A percentile compares a stretch with the other conserved stretches of the same genome.
These are phyloP conservation scores for Corniculantispora saksenae DNA, from an alignment of 2,329 filamentous ascomycete species.

Conservation along the genomic window DNA sequence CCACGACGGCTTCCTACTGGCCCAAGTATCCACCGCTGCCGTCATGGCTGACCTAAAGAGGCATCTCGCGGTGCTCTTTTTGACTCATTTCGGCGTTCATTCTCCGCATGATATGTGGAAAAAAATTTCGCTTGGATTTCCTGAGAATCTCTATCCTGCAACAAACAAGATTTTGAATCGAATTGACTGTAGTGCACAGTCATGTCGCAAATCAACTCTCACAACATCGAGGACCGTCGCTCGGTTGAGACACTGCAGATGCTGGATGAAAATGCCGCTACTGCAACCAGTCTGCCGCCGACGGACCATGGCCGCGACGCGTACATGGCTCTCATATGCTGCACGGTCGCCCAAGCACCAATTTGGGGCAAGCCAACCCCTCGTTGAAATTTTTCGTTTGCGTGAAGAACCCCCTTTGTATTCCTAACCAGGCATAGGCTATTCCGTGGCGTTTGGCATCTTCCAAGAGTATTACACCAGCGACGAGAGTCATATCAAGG, in stretches of 20 bases:
- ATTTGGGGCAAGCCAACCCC: conserved; percentile 32
- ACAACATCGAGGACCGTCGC: conserved; percentile 1
- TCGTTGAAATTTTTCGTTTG: neutral
- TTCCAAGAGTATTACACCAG: conserved; percentile 66
- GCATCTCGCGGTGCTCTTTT: conserved; percentile 7
- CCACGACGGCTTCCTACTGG: conserved; percentile 9
- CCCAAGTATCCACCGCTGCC: conserved; percentile 3
- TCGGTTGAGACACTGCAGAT: conserved; percentile 13
- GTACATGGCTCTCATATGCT: conserved; percentile 32
- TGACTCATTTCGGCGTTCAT: neutral
- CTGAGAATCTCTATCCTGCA: neutral
- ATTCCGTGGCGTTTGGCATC: conserved; percentile 57
- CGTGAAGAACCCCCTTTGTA: neutral
- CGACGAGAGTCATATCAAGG: conserved; percentile 55
- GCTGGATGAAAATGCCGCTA: neutral
- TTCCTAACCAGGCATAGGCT: conserved; percentile 25
- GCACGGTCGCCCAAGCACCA: conserved; percentile 33
- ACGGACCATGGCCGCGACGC: conserved; percentile 32
- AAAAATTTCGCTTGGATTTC: neutral
- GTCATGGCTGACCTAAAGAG: neutral
- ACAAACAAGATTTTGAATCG: neutral
- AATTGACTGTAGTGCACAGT: neutral
- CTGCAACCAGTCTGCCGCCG: conserved; percentile 26
- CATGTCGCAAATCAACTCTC: conserved; percentile 4
- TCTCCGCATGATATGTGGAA: neutral